Percentiles rank a stretch among this genome's conserved stretches.
These are phyloP conservation scores for Lachnellula cervina DNA, from an alignment of 2,329 filamentous ascomycete genomes.

Conservation along the genomic window DNA sequence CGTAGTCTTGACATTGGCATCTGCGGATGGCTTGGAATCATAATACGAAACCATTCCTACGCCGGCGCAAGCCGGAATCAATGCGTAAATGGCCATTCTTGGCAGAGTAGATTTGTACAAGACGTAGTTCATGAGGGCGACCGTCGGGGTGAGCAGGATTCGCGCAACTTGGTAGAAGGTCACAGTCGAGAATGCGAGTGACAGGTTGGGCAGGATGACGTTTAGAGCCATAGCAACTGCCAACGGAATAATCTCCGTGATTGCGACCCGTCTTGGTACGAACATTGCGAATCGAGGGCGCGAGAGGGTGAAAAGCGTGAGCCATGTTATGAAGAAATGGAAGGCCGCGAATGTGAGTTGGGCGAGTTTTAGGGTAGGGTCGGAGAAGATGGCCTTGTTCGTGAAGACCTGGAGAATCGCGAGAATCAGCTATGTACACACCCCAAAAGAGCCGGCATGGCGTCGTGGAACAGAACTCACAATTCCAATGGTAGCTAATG, in stretches of 20 bases:
- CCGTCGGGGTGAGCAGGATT: slow-evolving; percentile 61
- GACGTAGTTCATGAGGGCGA: slow-evolving; percentile 60
- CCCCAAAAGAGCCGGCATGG: background rate
- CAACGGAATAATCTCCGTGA: slow-evolving; percentile 57
- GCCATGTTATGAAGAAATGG: slow-evolving; percentile 62
- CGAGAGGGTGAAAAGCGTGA: slow-evolving; percentile 58
- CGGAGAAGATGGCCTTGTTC: slow-evolving; percentile 65
- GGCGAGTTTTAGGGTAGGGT: slow-evolving; percentile 54
- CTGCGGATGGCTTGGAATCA: slow-evolving; percentile 50
- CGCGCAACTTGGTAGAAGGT: slow-evolving; percentile 68
- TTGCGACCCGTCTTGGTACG: slow-evolving; percentile 48
- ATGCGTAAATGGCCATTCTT: slow-evolving; percentile 43
- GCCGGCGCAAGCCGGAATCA: slow-evolving; percentile 58
- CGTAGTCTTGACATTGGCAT: slow-evolving; percentile 50
- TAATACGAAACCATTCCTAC: slow-evolving; percentile 65
- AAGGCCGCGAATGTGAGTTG: slow-evolving; percentile 64
- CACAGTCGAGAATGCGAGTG: slow-evolving; percentile 61
- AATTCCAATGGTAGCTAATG: slow-evolving; percentile 58
- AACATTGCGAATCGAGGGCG: slow-evolving; percentile 56
- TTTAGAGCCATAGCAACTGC: slow-evolving; percentile 63
- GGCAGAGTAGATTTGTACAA: slow-evolving; percentile 56
- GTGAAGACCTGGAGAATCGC: slow-evolving; percentile 46
- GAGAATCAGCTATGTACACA: background rate
- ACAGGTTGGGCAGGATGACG: slow-evolving; percentile 64
- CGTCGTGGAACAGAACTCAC: slow-evolving; percentile 38